Percentiles rank a stretch among this genome's conserved stretches.
Evolutionary conservation across 305 asterid species (phyloP).

Genomic region (Fraxinus xanthoxyloides): DNA sequence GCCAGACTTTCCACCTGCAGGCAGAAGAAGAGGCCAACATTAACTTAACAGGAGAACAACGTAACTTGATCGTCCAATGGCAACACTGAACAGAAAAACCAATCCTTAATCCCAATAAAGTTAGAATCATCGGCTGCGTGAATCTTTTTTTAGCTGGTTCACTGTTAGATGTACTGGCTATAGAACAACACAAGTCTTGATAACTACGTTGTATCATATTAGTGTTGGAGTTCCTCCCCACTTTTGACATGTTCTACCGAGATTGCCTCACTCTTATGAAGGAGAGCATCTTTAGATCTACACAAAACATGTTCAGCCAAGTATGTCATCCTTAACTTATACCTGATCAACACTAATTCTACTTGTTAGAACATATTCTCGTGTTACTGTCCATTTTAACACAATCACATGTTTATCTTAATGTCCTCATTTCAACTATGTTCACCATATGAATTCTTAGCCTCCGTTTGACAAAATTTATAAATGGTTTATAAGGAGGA

Average conservation of each 20-base stretch:
- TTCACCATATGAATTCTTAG: background rate
- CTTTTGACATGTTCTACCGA: background rate
- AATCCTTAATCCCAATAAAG: background rate
- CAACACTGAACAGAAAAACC: background rate
- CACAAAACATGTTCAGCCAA: background rate
- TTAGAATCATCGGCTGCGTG: background rate
- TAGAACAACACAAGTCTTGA: background rate
- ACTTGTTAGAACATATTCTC: background rate
- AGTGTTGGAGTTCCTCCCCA: background rate
- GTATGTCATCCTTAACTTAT: background rate
- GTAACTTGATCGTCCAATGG: background rate
- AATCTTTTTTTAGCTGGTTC: background rate
- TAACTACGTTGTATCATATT: background rate
- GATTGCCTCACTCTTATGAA: background rate
- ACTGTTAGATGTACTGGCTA: background rate
- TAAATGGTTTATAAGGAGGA: background rate
- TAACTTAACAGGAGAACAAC: background rate
- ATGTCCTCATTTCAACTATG: background rate
- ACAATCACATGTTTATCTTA: background rate
- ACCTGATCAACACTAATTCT: background rate
- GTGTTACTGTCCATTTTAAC: background rate
- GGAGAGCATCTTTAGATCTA: background rate
- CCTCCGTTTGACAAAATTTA: background rate
- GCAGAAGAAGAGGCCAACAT: background rate
- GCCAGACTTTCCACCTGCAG: conserved; percentile 72